phyloP scores from a whole-genome alignment of 1,139 yeast species.

The Wickerhamomyces sp. region DNA sequence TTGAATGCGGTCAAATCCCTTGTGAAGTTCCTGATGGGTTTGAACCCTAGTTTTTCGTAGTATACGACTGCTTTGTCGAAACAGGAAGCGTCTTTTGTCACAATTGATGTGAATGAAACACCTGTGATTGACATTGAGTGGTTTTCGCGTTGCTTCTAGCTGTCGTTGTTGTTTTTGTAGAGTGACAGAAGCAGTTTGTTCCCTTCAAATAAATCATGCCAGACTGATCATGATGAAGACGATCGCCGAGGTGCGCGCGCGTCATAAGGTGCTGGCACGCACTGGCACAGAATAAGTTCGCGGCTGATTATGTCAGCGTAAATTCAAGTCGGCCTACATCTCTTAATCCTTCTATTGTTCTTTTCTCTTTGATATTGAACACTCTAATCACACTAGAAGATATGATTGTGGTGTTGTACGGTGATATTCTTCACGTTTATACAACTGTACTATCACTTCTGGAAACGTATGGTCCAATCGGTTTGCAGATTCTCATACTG shows the following conservation, averaged over 20 bases:
- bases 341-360: too few species aligned
- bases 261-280: background rate
- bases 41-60: slow-evolving; percentile 55
- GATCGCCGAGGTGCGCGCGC: too few species aligned
- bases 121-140: slow-evolving; percentile 24
- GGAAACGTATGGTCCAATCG: slow-evolving; percentile 1
- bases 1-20: slow-evolving; percentile 42
- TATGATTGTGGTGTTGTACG: slow-evolving; percentile 8
- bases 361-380: background rate
- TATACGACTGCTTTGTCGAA: slow-evolving; percentile 46
- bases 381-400: background rate
- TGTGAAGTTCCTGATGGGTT: slow-evolving; percentile 48
- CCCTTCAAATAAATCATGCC: background rate
- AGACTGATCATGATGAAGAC: too few species aligned
- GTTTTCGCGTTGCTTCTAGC: background rate
- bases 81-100: slow-evolving; percentile 44
- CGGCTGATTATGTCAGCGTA: background rate
- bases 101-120: slow-evolving; percentile 54
- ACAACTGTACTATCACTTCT: slow-evolving; percentile 1
- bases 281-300: background rate
- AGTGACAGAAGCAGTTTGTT: background rate
- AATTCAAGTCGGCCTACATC: background rate
- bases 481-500: background rate
- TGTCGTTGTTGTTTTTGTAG: background rate
- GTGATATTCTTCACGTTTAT: slow-evolving; percentile 5